Evolutionary conservation across 2,329 filamentous ascomycete genomes (phyloP).

Genomic region (Fusarium multiceps): DNA sequence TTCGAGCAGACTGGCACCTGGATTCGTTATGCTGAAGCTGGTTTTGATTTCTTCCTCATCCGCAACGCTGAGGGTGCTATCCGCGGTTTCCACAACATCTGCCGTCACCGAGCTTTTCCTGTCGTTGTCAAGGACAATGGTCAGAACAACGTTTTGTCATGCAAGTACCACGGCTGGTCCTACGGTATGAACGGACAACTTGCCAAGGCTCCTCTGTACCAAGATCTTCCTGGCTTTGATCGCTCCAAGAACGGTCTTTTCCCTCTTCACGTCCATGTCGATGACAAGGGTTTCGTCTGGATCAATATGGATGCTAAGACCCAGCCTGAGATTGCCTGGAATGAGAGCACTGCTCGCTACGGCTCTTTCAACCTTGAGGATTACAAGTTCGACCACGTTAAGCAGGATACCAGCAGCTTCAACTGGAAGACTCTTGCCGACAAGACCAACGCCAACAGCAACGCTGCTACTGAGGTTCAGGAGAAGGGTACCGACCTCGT

Average conservation of each 20-base stretch:
- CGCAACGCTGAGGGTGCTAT: conserved; percentile 66
- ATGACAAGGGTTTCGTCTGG: conserved; percentile 66
- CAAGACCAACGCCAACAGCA: conserved; percentile 20
- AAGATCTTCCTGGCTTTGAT: conserved; percentile 66
- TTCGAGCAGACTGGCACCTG: conserved; percentile 65
- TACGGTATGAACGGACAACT: conserved; percentile 69
- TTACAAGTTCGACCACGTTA: conserved; percentile 66
- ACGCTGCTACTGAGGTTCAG: conserved; percentile 18
- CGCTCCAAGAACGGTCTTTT: conserved; percentile 66
- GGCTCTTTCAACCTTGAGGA: conserved; percentile 60
- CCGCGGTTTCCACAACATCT: conserved; percentile 71
- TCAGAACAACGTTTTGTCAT: conserved; percentile 63
- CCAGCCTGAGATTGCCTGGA: conserved; percentile 61
- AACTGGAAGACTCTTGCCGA: conserved; percentile 68
- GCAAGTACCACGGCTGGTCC: conserved; percentile 72
- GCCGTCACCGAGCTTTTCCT: conserved; percentile 69
- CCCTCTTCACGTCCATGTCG: conserved; percentile 64
- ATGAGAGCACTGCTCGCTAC: conserved; percentile 56
- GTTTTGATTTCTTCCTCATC: conserved; percentile 65
- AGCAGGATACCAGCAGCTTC: conserved; percentile 64
- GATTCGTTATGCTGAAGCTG: conserved; percentile 64
- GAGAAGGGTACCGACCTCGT: conserved; percentile 20
- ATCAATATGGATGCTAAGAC: conserved; percentile 64
- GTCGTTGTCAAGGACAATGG: conserved; percentile 64
- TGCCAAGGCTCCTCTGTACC: conserved; percentile 69